These are phyloP conservation scores for Whalleya microplaca DNA, from an alignment of 2,329 filamentous ascomycete genomes.

Conservation along the genomic window DNA sequence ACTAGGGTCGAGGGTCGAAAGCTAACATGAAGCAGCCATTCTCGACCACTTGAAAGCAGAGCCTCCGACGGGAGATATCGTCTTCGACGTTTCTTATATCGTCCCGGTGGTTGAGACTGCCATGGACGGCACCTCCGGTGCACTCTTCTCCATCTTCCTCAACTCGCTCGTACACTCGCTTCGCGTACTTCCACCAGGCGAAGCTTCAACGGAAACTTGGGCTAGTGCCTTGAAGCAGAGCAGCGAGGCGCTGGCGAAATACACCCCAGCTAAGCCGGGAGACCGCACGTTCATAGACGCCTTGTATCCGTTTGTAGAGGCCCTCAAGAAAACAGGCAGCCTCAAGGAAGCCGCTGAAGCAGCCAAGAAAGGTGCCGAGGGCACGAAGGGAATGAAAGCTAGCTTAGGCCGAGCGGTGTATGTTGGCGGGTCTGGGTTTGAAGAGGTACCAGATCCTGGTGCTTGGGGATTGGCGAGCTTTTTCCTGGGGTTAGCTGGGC, in stretches of 20 bases:
- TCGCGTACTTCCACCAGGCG: constrained; percentile 45
- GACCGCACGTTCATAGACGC: constrained; percentile 92
- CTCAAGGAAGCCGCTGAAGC: constrained; percentile 75
- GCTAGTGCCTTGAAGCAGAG: constrained; percentile 72
- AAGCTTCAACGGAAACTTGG: constrained; percentile 50
- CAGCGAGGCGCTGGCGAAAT: constrained; percentile 71
- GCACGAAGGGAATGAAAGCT: constrained; percentile 90
- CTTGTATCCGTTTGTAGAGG: constrained; percentile 82
- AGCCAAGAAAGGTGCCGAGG: constrained; percentile 74
- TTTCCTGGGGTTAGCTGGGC: constrained; percentile 72
- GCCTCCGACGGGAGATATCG: constrained; percentile 54
- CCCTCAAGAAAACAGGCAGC: constrained; percentile 66
- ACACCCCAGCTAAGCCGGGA: constrained; percentile 87
- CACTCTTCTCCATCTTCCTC: constrained; percentile 79
- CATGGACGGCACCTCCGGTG: constrained; percentile 67
- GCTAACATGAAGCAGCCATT: constrained; percentile 46
- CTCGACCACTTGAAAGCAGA: constrained; percentile 52
- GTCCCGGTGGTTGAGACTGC: constrained; percentile 58
- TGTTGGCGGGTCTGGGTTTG: constrained; percentile 75
- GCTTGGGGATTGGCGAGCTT: constrained; percentile 76
- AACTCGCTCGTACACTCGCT: constrained; percentile 77
- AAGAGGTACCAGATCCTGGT: constrained; percentile 70
- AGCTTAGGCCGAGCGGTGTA: constrained; percentile 85
- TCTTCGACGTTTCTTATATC: constrained; percentile 56
- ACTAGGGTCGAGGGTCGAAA: neutral